phyloP scores from a whole-genome alignment of 139 green algal species.

The Coelastrella sp. region DNA sequence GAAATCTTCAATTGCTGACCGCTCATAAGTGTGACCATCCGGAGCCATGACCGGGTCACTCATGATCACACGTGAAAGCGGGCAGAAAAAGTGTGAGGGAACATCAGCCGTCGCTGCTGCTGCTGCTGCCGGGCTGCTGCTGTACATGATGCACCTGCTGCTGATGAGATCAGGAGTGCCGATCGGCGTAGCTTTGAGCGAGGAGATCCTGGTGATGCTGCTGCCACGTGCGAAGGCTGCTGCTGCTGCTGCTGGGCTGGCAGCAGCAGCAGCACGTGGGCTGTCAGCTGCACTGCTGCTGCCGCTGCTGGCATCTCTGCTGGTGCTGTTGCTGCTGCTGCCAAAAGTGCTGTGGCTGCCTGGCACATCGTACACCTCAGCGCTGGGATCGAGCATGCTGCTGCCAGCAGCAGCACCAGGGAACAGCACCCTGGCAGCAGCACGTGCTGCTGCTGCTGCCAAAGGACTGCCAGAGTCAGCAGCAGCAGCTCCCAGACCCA shows the following conservation, averaged over 20 bases:
- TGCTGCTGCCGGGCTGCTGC: constrained; percentile 2
- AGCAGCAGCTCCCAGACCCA: not conserved
- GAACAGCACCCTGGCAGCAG: not conserved
- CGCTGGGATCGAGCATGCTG: not conserved
- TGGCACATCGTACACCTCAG: not conserved
- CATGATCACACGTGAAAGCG: constrained; percentile 55
- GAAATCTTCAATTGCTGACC: constrained; percentile 58
- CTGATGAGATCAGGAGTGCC: not conserved
- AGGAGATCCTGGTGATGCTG: constrained; percentile 10
- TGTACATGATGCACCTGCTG: not conserved
- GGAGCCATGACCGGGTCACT: constrained; percentile 60
- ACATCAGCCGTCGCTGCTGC: constrained; percentile 17
- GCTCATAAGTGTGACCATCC: constrained; percentile 70
- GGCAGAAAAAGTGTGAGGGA: constrained; percentile 49
- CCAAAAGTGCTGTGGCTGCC: not conserved
- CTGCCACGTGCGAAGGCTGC: not conserved
- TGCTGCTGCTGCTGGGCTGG: constrained; percentile 18
- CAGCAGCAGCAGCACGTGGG: constrained; percentile 5
- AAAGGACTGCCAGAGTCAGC: not conserved
- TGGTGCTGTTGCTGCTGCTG: constrained; percentile 33
- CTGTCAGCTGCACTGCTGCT: not conserved
- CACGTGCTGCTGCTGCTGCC: constrained; percentile 11
- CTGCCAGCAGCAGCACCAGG: not conserved
- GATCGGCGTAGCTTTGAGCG: not conserved
- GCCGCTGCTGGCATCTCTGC: not conserved